phyloP scores from a whole-genome alignment of 139 green algal genomes.

The Cymbomonas tetramitiformis region DNA sequence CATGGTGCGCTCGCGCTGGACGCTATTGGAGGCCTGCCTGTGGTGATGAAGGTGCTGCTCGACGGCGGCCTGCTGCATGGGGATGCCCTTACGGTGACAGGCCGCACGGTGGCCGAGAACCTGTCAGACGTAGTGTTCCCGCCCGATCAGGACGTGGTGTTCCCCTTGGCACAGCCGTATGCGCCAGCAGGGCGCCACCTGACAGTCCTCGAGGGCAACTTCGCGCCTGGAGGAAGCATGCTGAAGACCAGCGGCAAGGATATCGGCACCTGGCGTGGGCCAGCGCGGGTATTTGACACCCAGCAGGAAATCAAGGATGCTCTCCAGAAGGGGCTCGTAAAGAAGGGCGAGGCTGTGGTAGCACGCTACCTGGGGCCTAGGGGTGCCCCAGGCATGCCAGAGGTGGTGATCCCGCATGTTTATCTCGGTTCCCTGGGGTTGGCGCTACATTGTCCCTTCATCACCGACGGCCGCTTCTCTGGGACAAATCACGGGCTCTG shows the following conservation, averaged over 20 bases:
- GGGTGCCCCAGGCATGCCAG: conserved; percentile 91
- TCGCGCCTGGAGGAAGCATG: conserved; percentile 79
- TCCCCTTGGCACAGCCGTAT: conserved; percentile 62
- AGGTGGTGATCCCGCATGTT: conserved; percentile 92
- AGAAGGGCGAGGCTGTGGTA: conserved; percentile 72
- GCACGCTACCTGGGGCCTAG: conserved; percentile 91
- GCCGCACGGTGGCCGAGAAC: conserved; percentile 89
- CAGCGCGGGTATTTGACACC: conserved; percentile 72
- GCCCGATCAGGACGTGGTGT: conserved; percentile 63
- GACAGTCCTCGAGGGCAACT: conserved; percentile 91
- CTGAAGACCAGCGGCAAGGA: conserved; percentile 94
- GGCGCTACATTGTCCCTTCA: conserved; percentile 82
- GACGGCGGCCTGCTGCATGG: conserved; percentile 76
- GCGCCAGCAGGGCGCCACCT: conserved; percentile 62
- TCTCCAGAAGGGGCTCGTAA: conserved; percentile 54
- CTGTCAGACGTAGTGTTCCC: conserved; percentile 50
- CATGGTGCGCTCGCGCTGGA: conserved; percentile 99
- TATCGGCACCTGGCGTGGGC: conserved; percentile 49
- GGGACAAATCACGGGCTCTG: conserved; percentile 93
- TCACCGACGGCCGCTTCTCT: conserved; percentile 92
- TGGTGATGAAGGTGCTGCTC: conserved; percentile 62
- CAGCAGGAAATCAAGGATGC: conserved; percentile 90
- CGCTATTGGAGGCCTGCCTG: conserved; percentile 85
- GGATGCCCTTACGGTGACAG: conserved; percentile 50
- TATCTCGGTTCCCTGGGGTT: conserved; percentile 95